A percentile compares a stretch with the other conserved stretches of the same genome.
These are phyloP conservation scores for Agrocybe pediades DNA, from an alignment of 768 basidiomycete genomes.

Conservation along the genomic window DNA sequence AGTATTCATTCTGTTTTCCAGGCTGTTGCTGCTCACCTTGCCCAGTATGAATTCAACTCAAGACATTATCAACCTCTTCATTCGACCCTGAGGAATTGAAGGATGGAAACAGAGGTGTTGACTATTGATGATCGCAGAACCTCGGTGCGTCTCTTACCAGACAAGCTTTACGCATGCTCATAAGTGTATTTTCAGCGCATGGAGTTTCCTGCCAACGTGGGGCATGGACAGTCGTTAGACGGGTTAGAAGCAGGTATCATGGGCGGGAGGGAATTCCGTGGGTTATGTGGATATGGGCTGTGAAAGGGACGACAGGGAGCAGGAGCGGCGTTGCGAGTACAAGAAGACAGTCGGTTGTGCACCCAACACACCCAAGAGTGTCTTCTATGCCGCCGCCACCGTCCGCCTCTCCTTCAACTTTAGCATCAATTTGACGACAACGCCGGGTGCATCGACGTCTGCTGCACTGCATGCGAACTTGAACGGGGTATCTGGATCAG, in stretches of 20 bases:
- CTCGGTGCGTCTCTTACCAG: too few species aligned
- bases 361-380: conserved; percentile 27
- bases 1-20: too few species aligned
- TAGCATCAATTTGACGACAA: conserved; percentile 19
- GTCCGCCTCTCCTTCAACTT: conserved; percentile 26
- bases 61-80: too few species aligned
- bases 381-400: conserved; percentile 31
- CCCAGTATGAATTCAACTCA: too few species aligned
- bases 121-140: too few species aligned
- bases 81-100: too few species aligned
- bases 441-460: conserved; percentile 14
- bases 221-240: too few species aligned
- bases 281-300: not conserved
- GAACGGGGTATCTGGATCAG: conserved; percentile 34
- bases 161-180: too few species aligned
- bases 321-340: not conserved
- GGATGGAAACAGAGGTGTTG: too few species aligned
- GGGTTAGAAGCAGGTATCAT: not conserved
- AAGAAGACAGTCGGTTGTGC: conserved; percentile 32
- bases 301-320: not conserved
- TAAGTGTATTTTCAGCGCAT: too few species aligned
- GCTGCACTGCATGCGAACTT: conserved; percentile 4
- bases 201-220: too few species aligned
- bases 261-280: not conserved
- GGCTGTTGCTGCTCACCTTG: too few species aligned